These are phyloP conservation scores for Pythium phragmitis DNA, from an alignment of 352 stramenopile species.

Conservation along the genomic window DNA sequence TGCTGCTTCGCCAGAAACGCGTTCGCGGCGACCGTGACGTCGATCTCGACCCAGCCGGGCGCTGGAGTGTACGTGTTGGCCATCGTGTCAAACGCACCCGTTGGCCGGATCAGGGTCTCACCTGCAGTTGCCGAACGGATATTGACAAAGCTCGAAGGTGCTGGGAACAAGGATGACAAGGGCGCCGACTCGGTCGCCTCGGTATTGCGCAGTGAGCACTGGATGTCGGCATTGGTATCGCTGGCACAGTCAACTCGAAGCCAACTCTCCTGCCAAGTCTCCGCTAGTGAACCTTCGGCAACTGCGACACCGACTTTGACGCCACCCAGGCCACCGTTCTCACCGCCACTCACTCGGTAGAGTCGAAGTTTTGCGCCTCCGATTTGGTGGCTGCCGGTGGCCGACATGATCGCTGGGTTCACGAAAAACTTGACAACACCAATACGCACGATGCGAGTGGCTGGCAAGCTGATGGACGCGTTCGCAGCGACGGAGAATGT, in stretches of 20 bases:
- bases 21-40: constrained; percentile 66
- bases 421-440: constrained; percentile 45
- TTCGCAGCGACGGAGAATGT: constrained; percentile 47
- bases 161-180: constrained; percentile 38
- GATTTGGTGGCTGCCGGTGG: constrained; percentile 52
- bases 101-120: constrained; percentile 33
- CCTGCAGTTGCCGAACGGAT: constrained; percentile 29
- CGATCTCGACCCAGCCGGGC: constrained; percentile 60
- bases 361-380: constrained; percentile 50
- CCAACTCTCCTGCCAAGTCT: constrained; percentile 40
- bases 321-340: constrained; percentile 62
- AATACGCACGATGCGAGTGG: constrained; percentile 29
- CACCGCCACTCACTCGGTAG: constrained; percentile 54
- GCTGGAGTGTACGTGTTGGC: constrained; percentile 40
- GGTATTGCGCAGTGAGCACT: constrained; percentile 5
- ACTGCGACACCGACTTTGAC: constrained; percentile 46
- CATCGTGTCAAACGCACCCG: constrained; percentile 33
- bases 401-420: constrained; percentile 27
- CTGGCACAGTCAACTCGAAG: constrained; percentile 32
- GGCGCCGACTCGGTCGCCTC: background rate
- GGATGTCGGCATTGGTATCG: constrained; percentile 16
- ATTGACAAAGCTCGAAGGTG: constrained; percentile 29
- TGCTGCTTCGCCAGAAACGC: constrained; percentile 38
- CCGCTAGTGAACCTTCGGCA: constrained; percentile 21
- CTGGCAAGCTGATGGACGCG: constrained; percentile 41